Conservation (phyloP, 306 rosid genomes). For the Carpinus viminea region DNA sequence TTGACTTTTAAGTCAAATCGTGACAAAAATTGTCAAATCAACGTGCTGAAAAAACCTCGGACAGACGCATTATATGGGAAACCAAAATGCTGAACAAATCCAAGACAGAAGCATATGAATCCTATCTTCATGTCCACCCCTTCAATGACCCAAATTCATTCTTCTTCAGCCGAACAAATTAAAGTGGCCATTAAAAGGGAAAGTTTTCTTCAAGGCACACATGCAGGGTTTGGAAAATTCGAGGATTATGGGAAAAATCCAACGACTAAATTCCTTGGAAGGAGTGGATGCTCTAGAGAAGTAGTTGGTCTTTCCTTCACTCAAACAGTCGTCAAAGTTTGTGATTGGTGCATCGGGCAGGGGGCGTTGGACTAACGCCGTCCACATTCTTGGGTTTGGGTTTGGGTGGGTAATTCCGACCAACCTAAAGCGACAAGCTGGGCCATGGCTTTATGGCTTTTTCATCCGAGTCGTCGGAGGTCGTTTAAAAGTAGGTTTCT, state of each 20-base stretch:
- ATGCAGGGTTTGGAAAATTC: neutral
- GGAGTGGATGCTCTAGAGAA: conserved; percentile 21
- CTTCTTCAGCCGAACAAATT: no score
- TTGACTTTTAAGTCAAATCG: no score
- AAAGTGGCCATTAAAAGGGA: neutral
- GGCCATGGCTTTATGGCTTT: conserved; percentile 27
- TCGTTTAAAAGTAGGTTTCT: conserved; percentile 35
- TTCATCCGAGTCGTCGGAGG: conserved; percentile 30
- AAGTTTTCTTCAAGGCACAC: conserved; percentile 3
- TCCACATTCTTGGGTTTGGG: neutral
- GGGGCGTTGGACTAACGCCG: neutral
- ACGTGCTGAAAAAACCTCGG: no score
- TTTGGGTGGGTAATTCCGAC: conserved; percentile 23
- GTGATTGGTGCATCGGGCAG: neutral
- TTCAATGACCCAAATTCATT: no score
- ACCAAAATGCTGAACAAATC: conserved; percentile 16
- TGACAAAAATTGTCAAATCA: no score
- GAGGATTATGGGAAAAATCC: conserved; percentile 4
- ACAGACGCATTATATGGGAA: neutral
- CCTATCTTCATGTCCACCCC: neutral
- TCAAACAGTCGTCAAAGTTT: neutral
- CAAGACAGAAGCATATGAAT: conserved; percentile 21
- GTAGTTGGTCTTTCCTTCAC: neutral
- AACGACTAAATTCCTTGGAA: conserved; percentile 12
- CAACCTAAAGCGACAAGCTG: conserved; percentile 32